Evolutionary conservation across 805 yeast species (phyloP).

Genomic region (Yarrowia bubula): DNA sequence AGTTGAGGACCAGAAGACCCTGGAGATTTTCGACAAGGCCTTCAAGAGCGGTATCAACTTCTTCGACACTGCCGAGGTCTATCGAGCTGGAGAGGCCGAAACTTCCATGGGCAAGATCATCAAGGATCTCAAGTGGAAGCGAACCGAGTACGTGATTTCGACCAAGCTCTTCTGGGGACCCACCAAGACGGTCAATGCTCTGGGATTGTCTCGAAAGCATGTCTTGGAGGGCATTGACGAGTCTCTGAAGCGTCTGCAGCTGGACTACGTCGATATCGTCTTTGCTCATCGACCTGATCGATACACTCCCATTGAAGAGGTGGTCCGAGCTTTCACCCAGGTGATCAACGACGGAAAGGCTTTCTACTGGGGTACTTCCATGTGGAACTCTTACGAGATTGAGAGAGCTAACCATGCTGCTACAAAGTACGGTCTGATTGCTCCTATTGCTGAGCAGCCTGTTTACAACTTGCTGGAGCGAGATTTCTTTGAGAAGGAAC

Average conservation of each 20-base stretch:
- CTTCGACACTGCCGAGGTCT: conserved; percentile 40
- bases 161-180: conserved; percentile 40
- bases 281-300: conserved; percentile 40
- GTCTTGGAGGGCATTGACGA: conserved; percentile 38
- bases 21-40: conserved; percentile 36
- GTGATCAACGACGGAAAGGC: conserved; percentile 39
- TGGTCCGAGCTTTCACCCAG: conserved; percentile 39
- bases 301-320: conserved; percentile 38
- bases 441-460: conserved; percentile 40
- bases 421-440: conserved; percentile 36
- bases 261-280: conserved; percentile 38
- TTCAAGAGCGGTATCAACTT: conserved; percentile 39
- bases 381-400: conserved; percentile 39
- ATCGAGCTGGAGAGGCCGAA: conserved; percentile 37
- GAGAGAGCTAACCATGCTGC: conserved; percentile 41
- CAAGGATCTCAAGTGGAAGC: conserved; percentile 38
- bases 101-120: conserved; percentile 36
- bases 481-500: conserved; percentile 37
- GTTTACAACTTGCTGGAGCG: conserved; percentile 36
- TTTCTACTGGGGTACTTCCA: conserved; percentile 39
- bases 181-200: conserved; percentile 34
- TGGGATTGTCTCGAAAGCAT: conserved; percentile 39
- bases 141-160: conserved; percentile 37
- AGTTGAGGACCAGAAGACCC: conserved; percentile 34
- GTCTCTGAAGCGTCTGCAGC: conserved; percentile 37